These are phyloP conservation scores for Boletus calvinii DNA, from an alignment of 1,284 basidiomycete species.

Conservation along the genomic window DNA sequence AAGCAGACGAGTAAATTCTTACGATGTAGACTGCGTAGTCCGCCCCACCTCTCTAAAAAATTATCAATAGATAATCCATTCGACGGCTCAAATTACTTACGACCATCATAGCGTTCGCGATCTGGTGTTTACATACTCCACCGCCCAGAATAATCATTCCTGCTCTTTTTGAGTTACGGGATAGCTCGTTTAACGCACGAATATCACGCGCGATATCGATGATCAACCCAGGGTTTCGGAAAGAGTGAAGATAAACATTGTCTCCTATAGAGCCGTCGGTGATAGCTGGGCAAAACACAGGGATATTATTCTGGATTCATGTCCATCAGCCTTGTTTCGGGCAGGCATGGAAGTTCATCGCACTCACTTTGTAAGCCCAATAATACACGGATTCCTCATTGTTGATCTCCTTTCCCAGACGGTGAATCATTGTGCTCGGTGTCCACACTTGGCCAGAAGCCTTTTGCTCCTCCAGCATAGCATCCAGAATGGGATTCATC, in stretches of 20 bases:
- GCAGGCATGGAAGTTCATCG: not conserved
- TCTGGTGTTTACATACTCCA: conserved; percentile 1
- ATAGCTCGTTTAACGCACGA: not conserved
- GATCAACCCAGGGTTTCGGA: not conserved
- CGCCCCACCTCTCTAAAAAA: not conserved
- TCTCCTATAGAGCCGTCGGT: not conserved
- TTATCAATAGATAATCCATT: not conserved
- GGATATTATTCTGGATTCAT: not conserved
- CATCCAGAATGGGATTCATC: conserved; percentile 91
- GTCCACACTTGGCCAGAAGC: conserved; percentile 78
- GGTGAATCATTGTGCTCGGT: conserved; percentile 59
- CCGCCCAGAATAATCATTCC: not conserved
- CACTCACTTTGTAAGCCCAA: not conserved
- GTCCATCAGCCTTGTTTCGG: not conserved
- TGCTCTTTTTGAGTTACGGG: not conserved
- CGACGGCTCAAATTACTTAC: not conserved
- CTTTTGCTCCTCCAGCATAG: conserved; percentile 88
- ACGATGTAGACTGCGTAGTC: not conserved
- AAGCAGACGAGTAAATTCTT: not conserved
- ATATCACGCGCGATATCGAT: not conserved
- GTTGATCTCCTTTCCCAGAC: not conserved
- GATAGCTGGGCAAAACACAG: not conserved
- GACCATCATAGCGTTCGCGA: not conserved
- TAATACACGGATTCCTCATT: not conserved
- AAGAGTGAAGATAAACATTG: not conserved